phyloP scores from a whole-genome alignment of 208 protist species.

The Willaertia magna region DNA sequence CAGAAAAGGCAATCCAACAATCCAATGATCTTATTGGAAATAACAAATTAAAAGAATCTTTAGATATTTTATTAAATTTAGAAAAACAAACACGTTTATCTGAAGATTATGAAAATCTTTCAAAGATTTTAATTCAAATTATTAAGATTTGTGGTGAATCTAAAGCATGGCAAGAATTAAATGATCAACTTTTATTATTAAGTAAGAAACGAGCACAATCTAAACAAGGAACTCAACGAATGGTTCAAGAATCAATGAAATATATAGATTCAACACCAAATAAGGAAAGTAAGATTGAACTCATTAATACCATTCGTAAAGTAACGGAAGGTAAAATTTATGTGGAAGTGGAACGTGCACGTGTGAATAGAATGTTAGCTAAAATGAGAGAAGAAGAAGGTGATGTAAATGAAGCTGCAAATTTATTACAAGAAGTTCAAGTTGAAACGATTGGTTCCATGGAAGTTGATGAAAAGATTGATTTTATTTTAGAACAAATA shows the following conservation, averaged over 20 bases:
- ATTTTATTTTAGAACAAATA: conserved; percentile 85
- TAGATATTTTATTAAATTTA: neutral
- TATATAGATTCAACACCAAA: neutral
- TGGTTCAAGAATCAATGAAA: neutral
- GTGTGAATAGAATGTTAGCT: neutral
- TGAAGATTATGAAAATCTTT: neutral
- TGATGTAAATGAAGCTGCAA: conserved; percentile 67
- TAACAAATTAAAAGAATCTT: neutral
- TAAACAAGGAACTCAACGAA: neutral
- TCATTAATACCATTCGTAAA: neutral
- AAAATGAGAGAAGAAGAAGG: conserved; percentile 66
- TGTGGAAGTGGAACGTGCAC: neutral
- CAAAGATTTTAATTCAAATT: neutral
- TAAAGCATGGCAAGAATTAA: neutral
- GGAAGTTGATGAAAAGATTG: conserved; percentile 82
- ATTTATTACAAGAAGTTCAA: conserved; percentile 81
- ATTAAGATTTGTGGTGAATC: neutral
- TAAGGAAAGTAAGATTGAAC: neutral
- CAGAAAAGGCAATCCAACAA: neutral
- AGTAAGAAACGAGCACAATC: neutral
- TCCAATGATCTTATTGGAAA: neutral
- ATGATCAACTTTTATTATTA: neutral
- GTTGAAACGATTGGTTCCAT: conserved; percentile 93
- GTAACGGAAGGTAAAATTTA: conserved; percentile 9
- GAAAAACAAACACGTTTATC: neutral